These are phyloP conservation scores for Fraxinus anomala DNA, from an alignment of 257 asterid species.

Conservation along the genomic window DNA sequence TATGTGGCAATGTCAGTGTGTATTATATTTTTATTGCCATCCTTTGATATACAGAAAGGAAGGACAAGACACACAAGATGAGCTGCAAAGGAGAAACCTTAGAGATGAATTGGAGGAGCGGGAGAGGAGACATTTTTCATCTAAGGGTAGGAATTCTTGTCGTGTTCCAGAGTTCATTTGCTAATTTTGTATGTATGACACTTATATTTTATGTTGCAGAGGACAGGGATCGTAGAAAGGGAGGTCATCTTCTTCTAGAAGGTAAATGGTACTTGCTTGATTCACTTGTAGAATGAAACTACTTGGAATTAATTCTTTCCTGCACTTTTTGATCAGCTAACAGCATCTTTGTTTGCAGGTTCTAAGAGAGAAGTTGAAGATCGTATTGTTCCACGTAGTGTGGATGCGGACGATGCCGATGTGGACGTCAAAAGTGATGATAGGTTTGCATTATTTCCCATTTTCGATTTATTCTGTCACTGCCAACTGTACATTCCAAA, in stretches of 20 bases:
- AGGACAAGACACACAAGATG: slow-evolving; percentile 88
- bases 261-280: slow-evolving; percentile 47
- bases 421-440: slow-evolving; percentile 62
- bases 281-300: background rate
- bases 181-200: background rate
- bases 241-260: slow-evolving; percentile 79
- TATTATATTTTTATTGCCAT: slow-evolving; percentile 4
- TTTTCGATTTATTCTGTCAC: background rate
- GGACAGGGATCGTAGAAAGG: slow-evolving; percentile 85
- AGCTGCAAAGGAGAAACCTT: slow-evolving; percentile 68
- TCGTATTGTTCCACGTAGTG: slow-evolving; percentile 73
- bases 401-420: slow-evolving; percentile 92
- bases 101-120: slow-evolving; percentile 80
- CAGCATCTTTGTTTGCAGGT: slow-evolving; percentile 43
- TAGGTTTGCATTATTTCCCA: slow-evolving; percentile 42
- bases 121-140: slow-evolving; percentile 77
- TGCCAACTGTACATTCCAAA: background rate
- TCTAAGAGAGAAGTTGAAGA: slow-evolving; percentile 72
- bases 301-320: background rate
- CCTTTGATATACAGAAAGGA: slow-evolving; percentile 51
- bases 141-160: slow-evolving; percentile 47
- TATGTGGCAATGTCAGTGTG: background rate
- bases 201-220: slow-evolving; percentile 47
- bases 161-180: background rate
- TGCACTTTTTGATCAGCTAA: background rate